These are phyloP conservation scores for Globisporangium splendens DNA, from an alignment of 352 stramenopile species.

Conservation along the genomic window DNA sequence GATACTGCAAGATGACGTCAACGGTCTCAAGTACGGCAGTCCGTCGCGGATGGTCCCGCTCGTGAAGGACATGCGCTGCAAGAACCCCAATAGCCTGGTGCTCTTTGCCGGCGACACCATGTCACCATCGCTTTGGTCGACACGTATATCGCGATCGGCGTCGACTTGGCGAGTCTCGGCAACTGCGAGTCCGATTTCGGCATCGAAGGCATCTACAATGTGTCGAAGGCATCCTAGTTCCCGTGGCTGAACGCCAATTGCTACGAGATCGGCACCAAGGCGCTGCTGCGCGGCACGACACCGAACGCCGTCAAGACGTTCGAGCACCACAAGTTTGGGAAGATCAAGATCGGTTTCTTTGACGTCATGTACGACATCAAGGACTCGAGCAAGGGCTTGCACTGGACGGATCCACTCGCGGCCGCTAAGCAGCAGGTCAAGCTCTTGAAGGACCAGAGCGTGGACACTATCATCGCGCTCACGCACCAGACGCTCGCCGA, in stretches of 20 bases:
- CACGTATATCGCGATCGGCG: constrained; percentile 67
- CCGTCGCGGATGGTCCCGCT: constrained; percentile 72
- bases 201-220: constrained; percentile 72
- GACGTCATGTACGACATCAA: constrained; percentile 83
- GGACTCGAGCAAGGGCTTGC: constrained; percentile 51
- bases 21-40: constrained; percentile 59
- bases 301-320: constrained; percentile 49
- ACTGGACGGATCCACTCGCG: constrained; percentile 64
- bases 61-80: constrained; percentile 47
- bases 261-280: constrained; percentile 40
- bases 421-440: constrained; percentile 50
- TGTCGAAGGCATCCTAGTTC: constrained; percentile 52
- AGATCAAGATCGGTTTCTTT: constrained; percentile 61
- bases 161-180: constrained; percentile 70
- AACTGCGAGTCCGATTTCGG: constrained; percentile 85
- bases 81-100: constrained; percentile 68
- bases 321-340: constrained; percentile 29
- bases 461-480: constrained; percentile 73
- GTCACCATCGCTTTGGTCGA: constrained; percentile 82
- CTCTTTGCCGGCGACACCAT: constrained; percentile 79
- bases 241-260: constrained; percentile 76
- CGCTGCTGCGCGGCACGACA: constrained; percentile 52
- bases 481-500: constrained; percentile 68
- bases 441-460: constrained; percentile 29
- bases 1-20: constrained; percentile 61